Evolutionary conservation across 140 eudicot genomes (phyloP).

Genomic region (Stevia rebaudiana): DNA sequence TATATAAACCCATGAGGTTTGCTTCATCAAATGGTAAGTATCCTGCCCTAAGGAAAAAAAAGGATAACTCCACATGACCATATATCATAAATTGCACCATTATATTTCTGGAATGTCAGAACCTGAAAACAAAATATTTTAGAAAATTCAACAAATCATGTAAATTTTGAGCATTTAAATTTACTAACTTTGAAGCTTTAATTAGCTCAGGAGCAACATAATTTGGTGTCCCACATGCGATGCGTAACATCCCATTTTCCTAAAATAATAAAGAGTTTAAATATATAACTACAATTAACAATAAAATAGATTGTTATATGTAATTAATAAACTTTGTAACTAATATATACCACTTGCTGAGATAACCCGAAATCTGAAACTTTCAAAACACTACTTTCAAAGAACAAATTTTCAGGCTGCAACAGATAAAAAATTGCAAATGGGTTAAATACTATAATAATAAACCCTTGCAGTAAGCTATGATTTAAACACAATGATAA

Average conservation of each 20-base stretch:
- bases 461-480: background rate
- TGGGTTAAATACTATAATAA: background rate
- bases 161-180: background rate
- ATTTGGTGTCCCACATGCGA: constrained; percentile 97
- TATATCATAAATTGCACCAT: constrained; percentile 78
- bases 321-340: background rate
- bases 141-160: constrained; percentile 10
- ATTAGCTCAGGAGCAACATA: constrained; percentile 97
- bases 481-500: background rate
- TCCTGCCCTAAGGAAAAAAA: constrained; percentile 90
- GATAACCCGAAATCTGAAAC: constrained; percentile 93
- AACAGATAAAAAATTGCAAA: background rate
- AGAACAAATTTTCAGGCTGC: constrained; percentile 90
- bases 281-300: background rate
- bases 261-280: constrained; percentile 15
- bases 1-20: constrained; percentile 59
- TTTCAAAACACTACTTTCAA: constrained; percentile 63
- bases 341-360: constrained; percentile 70
- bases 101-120: constrained; percentile 70
- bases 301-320: background rate
- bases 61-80: constrained; percentile 99
- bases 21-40: constrained; percentile 90
- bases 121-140: constrained; percentile 43
- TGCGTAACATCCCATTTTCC: constrained; percentile 87
- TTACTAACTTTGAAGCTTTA: background rate